Conservation (phyloP, 768 basidiomycete genomes). For the Boletus tomentosulus region DNA sequence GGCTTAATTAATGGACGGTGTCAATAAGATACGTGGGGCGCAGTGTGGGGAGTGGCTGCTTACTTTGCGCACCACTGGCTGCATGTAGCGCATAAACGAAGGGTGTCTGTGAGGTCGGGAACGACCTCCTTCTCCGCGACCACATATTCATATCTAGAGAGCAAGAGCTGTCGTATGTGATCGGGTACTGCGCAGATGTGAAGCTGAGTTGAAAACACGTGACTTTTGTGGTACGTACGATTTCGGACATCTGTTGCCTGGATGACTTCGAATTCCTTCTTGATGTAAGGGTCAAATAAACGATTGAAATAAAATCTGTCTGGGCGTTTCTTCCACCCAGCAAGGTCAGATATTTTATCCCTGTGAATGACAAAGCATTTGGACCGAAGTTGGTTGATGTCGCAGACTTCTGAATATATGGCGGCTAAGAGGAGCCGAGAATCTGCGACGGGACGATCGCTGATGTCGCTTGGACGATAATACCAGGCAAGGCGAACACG, state of each 20-base stretch:
- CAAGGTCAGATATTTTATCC: slow-evolving; percentile 91
- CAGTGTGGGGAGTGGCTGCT: slow-evolving; percentile 25
- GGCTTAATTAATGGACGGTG: slow-evolving; percentile 41
- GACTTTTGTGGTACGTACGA: slow-evolving; percentile 48
- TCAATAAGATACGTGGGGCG: slow-evolving; percentile 17
- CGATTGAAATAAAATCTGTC: slow-evolving; percentile 97
- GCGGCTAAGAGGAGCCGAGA: slow-evolving; percentile 89
- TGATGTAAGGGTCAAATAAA: slow-evolving; percentile 96
- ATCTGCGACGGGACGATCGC: slow-evolving; percentile 86
- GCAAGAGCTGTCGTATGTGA: slow-evolving; percentile 72
- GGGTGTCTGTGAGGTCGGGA: slow-evolving; percentile 80
- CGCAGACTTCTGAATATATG: slow-evolving; percentile 95
- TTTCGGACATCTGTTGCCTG: slow-evolving; percentile 83
- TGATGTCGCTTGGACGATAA: slow-evolving; percentile 95
- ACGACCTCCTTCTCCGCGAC: slow-evolving; percentile 93
- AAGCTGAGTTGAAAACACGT: slow-evolving; percentile 16
- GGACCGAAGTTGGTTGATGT: slow-evolving; percentile 88
- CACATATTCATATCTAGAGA: slow-evolving; percentile 87
- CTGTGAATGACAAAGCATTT: slow-evolving; percentile 93
- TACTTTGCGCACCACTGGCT: slow-evolving; percentile 87
- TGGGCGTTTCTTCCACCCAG: slow-evolving; percentile 89
- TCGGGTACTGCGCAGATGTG: slow-evolving; percentile 60
- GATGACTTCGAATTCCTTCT: slow-evolving; percentile 96
- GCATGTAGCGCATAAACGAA: slow-evolving; percentile 85
- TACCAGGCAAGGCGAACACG: slow-evolving; percentile 94